Evolutionary conservation across 768 basidiomycete species (phyloP).

Genomic region (Mycena albidolilacea): DNA sequence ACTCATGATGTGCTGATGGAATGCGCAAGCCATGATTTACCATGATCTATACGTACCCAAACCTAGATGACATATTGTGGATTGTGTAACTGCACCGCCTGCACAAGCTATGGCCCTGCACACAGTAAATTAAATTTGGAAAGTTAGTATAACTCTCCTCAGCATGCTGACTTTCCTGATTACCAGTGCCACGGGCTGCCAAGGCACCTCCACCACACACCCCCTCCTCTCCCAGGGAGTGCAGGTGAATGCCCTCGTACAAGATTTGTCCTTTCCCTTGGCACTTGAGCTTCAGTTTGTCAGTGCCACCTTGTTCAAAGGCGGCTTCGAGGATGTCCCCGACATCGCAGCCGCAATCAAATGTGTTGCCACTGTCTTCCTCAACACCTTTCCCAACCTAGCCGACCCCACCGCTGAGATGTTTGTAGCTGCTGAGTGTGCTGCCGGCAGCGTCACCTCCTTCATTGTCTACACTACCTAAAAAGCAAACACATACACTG

Average conservation of each 20-base stretch:
- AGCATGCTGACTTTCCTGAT: slow-evolving; percentile 21
- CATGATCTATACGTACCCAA: too few species aligned
- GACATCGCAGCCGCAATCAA: slow-evolving; percentile 28
- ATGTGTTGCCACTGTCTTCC: slow-evolving; percentile 34
- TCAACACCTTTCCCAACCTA: slow-evolving; percentile 35
- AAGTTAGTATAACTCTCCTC: too few species aligned
- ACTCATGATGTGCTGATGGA: too few species aligned
- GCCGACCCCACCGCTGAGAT: slow-evolving; percentile 22
- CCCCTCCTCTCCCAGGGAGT: slow-evolving; percentile 30
- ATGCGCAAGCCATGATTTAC: too few species aligned
- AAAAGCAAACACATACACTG: background rate
- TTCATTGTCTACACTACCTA: slow-evolving; percentile 33
- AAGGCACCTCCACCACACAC: slow-evolving; percentile 31
- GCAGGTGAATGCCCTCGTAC: slow-evolving; percentile 34
- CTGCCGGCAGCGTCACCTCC: slow-evolving; percentile 27
- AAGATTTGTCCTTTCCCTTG: slow-evolving; percentile 10
- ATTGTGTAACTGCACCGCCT: too few species aligned
- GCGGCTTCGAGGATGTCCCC: slow-evolving; percentile 27
- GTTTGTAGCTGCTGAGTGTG: slow-evolving; percentile 30
- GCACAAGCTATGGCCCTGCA: too few species aligned
- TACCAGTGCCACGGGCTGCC: slow-evolving; percentile 35
- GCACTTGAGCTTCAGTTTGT: slow-evolving; percentile 20
- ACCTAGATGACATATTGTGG: too few species aligned
- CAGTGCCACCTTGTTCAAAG: slow-evolving; percentile 32
- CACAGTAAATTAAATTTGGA: too few species aligned